These are phyloP conservation scores for Echeveria elegans DNA, from an alignment of 164 flowering plant genomes.

Conservation along the genomic window DNA sequence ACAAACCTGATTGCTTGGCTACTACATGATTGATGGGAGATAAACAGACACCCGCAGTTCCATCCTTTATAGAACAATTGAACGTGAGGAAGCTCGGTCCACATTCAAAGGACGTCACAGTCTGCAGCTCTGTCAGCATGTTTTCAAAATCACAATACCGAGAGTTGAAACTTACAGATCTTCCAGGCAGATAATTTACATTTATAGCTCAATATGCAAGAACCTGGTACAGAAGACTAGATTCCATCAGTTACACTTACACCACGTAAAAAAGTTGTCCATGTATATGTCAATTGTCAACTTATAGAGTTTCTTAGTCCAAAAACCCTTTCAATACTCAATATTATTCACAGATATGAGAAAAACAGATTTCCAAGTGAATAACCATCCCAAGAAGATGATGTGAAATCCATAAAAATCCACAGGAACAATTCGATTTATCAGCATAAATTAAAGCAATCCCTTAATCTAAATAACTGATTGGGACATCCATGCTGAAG, in stretches of 20 bases:
- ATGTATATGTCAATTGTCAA: too few species aligned
- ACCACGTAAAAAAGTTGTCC: neutral
- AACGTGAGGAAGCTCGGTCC: constrained; percentile 17
- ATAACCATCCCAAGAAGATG: too few species aligned
- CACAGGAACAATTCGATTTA: too few species aligned
- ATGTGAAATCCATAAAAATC: too few species aligned
- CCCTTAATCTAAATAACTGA: too few species aligned
- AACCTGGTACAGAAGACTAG: constrained; percentile 5
- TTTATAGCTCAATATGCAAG: neutral
- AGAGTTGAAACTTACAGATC: constrained; percentile 2
- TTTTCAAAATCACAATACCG: constrained; percentile 13
- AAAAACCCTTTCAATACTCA: too few species aligned
- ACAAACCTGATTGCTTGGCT: constrained; percentile 29
- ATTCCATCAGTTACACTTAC: neutral
- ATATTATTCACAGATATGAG: too few species aligned
- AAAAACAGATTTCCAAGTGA: too few species aligned
- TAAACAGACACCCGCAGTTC: constrained; percentile 17
- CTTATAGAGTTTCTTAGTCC: too few species aligned
- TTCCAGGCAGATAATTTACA: neutral
- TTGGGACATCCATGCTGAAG: neutral
- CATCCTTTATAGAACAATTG: constrained; percentile 17
- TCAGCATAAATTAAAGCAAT: too few species aligned
- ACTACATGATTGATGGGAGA: constrained; percentile 18
- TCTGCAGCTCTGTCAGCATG: constrained; percentile 26
- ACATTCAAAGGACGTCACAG: constrained; percentile 14